phyloP scores from a whole-genome alignment of 2,329 filamentous ascomycete species.

The Trichoderma sp. region DNA sequence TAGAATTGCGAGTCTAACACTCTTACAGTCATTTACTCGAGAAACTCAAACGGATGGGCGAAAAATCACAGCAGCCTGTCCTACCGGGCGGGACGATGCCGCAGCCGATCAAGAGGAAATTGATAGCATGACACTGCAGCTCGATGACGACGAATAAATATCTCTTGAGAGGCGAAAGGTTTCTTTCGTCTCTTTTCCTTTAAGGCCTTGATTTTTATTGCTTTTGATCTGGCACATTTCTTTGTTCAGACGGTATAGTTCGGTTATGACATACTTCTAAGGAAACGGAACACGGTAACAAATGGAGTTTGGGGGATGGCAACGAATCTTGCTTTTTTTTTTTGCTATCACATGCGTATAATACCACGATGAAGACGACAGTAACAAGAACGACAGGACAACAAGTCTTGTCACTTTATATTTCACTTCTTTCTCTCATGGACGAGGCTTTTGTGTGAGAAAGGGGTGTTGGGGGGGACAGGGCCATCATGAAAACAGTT shows the following conservation, averaged over 20 bases:
- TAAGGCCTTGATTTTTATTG: background rate
- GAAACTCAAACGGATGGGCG: conserved; percentile 55
- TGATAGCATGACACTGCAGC: conserved; percentile 43
- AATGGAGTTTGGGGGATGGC: background rate
- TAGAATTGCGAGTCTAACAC: conserved; percentile 40
- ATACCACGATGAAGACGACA: background rate
- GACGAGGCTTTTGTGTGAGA: background rate
- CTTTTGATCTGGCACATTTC: background rate
- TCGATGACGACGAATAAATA: conserved; percentile 14
- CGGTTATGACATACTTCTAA: background rate
- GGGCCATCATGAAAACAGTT: background rate
- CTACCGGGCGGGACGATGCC: conserved; percentile 44
- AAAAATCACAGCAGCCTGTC: conserved; percentile 41
- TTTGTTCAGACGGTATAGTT: background rate
- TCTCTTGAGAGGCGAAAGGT: background rate
- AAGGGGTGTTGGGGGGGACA: background rate
- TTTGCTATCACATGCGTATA: background rate
- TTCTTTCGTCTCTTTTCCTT: background rate
- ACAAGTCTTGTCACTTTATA: background rate
- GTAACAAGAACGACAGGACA: background rate
- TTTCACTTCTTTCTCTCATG: background rate
- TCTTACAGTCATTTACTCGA: conserved; percentile 57
- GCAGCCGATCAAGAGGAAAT: conserved; percentile 51
- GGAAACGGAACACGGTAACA: background rate
- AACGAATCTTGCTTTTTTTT: background rate